phyloP scores from a whole-genome alignment of 2,329 filamentous ascomycete genomes.

The Fusarium phyllophilum region DNA sequence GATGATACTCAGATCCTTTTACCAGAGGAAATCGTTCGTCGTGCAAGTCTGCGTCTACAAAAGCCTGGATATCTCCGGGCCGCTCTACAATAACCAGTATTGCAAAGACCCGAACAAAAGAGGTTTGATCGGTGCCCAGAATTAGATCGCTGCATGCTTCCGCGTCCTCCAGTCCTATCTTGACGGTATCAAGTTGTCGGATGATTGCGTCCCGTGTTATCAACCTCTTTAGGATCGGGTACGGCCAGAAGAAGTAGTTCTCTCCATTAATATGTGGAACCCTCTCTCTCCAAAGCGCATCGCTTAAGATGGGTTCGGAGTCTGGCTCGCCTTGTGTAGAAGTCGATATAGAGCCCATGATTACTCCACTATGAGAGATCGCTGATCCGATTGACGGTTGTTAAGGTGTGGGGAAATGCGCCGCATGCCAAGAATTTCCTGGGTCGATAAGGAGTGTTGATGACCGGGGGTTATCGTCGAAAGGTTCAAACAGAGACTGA shows the following conservation, averaged over 20 bases:
- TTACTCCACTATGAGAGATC: background rate
- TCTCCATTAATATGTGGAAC: background rate
- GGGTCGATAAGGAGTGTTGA: background rate
- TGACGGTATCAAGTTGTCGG: background rate
- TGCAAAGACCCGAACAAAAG: background rate
- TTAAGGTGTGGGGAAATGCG: background rate
- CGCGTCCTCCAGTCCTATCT: background rate
- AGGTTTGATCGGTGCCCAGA: rapidly evolving
- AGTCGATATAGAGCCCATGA: background rate
- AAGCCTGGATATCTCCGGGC: background rate
- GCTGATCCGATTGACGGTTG: background rate
- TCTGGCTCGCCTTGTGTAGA: background rate
- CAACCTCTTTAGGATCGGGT: background rate
- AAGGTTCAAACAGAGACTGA: too few relatives aligned
- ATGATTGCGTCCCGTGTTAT: background rate
- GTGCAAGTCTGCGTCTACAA: background rate
- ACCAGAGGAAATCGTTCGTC: background rate
- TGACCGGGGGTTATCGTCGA: background rate
- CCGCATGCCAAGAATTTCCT: background rate
- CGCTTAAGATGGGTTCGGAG: background rate
- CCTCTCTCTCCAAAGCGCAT: background rate
- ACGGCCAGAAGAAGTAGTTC: background rate
- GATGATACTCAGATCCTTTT: background rate
- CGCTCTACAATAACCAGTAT: background rate
- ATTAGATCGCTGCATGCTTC: rapidly evolving